Conservation (phyloP, 2,329 filamentous ascomycete species). For the Penicillium sp. region DNA sequence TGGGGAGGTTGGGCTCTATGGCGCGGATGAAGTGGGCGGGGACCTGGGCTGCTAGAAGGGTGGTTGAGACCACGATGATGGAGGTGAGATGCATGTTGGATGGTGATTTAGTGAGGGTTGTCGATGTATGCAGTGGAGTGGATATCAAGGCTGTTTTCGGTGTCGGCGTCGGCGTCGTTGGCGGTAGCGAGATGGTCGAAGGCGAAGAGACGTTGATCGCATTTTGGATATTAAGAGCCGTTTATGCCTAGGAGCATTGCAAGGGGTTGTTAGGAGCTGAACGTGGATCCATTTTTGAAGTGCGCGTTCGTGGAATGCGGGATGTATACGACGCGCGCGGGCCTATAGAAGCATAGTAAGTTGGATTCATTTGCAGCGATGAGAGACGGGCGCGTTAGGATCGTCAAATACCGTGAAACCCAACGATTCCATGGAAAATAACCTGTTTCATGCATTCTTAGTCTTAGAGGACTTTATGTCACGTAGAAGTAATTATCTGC, state of each 20-base stretch:
- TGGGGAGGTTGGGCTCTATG: background rate
- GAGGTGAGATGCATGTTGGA: slow-evolving; percentile 21
- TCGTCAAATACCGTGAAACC: background rate
- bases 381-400: background rate
- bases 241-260: background rate
- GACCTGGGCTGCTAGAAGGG: slow-evolving; percentile 15
- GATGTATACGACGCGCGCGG: slow-evolving; percentile 2
- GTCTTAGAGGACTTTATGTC: no score
- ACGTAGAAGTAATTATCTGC: background rate
- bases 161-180: background rate
- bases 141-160: background rate
- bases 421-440: background rate
- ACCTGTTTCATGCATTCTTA: background rate
- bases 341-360: background rate
- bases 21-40: slow-evolving; percentile 5
- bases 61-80: slow-evolving; percentile 16
- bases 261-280: slow-evolving; percentile 3
- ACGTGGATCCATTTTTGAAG: slow-evolving; percentile 12
- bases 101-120: background rate
- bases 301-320: slow-evolving; percentile 13
- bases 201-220: no score
- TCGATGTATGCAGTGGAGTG: background rate
- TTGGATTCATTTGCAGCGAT: no score
- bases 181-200: background rate
- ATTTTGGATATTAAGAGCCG: background rate